A percentile compares a stretch with the other conserved stretches of the same genome.
These are phyloP conservation scores for Teratosphaeria nubilosa DNA, from an alignment of 2,329 filamentous ascomycete species.

Conservation along the genomic window DNA sequence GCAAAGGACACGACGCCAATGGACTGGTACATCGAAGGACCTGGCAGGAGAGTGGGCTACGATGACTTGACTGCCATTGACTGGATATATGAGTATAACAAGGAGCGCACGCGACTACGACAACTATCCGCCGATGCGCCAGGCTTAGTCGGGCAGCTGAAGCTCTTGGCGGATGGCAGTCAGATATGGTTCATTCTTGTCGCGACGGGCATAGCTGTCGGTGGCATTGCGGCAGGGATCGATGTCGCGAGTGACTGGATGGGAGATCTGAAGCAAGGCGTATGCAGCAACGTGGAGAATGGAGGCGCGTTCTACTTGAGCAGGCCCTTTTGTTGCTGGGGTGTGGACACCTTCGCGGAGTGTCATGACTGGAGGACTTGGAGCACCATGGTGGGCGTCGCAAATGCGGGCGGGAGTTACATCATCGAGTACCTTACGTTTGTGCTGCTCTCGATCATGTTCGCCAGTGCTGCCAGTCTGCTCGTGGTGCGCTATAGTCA, in stretches of 20 bases:
- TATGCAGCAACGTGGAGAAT: slow-evolving; percentile 65
- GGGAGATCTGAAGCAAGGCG: slow-evolving; percentile 81
- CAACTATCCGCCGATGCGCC: slow-evolving; percentile 58
- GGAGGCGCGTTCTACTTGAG: slow-evolving; percentile 83
- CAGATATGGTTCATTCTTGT: slow-evolving; percentile 89
- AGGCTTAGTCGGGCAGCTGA: slow-evolving; percentile 62
- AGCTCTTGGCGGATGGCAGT: slow-evolving; percentile 68
- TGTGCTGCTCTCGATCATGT: slow-evolving; percentile 72
- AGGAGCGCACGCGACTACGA: slow-evolving; percentile 82
- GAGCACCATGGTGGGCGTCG: slow-evolving; percentile 62
- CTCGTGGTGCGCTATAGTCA: slow-evolving; percentile 76
- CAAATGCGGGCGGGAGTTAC: slow-evolving; percentile 60
- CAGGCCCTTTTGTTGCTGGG: slow-evolving; percentile 85
- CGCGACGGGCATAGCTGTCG: slow-evolving; percentile 73
- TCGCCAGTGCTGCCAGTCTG: slow-evolving; percentile 66
- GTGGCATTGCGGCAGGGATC: slow-evolving; percentile 75
- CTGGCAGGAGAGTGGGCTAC: slow-evolving; percentile 82
- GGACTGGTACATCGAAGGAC: slow-evolving; percentile 88
- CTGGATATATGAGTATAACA: slow-evolving; percentile 98
- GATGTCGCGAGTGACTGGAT: slow-evolving; percentile 90
- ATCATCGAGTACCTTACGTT: slow-evolving; percentile 83
- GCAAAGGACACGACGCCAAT: slow-evolving; percentile 34
- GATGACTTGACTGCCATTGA: slow-evolving; percentile 96
- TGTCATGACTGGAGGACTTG: slow-evolving; percentile 84
- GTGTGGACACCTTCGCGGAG: slow-evolving; percentile 67